These are phyloP conservation scores for Trichophyton equinum DNA, from an alignment of 2,329 filamentous ascomycete genomes.

Conservation along the genomic window DNA sequence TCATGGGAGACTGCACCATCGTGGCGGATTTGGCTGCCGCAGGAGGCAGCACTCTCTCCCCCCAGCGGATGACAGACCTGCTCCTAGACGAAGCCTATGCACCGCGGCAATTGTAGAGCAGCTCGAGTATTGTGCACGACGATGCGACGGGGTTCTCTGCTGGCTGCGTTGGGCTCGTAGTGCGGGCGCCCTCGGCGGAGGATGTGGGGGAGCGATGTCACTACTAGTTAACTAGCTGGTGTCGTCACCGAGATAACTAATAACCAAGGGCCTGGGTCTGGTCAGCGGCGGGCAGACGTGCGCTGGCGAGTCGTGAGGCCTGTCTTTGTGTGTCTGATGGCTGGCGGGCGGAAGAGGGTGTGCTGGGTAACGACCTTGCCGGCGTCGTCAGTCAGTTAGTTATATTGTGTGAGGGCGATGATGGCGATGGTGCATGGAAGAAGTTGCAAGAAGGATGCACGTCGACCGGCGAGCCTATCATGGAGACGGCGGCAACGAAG, in stretches of 20 bases:
- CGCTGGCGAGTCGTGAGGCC: neutral
- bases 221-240: neutral
- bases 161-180: neutral
- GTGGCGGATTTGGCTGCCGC: conserved; percentile 18
- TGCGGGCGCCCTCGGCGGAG: neutral
- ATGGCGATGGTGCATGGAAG: neutral
- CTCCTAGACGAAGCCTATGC: neutral
- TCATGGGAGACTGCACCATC: conserved; percentile 86
- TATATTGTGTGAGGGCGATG: neutral
- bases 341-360: neutral
- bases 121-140: neutral
- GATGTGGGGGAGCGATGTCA: neutral
- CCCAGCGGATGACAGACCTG: neutral
- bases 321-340: neutral
- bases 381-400: too few species aligned
- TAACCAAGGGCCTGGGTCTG: neutral
- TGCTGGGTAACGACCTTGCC: too few species aligned
- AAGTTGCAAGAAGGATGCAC: neutral
- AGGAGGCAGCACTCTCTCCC: neutral
- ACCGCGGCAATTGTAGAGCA: neutral
- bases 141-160: neutral
- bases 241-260: neutral
- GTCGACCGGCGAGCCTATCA: neutral
- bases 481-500: neutral
- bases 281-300: neutral